Evolutionary conservation across 176 grass and related monocot genomes (phyloP).

Genomic region (Eleusine coracana): DNA sequence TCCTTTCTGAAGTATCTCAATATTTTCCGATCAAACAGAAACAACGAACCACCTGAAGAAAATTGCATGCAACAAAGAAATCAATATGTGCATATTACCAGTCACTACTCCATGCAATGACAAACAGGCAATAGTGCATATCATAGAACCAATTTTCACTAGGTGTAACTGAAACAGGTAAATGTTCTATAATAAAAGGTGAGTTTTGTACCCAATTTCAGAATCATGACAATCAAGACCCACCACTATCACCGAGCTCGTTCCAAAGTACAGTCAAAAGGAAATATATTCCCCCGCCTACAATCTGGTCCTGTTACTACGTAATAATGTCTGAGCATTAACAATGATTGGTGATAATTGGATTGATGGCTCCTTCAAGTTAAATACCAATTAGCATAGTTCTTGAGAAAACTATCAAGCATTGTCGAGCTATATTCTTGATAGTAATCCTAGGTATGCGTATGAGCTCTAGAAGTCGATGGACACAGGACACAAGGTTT

Average conservation of each 20-base stretch:
- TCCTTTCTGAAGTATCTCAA: conserved; percentile 92
- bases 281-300: conserved; percentile 3
- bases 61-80: conserved; percentile 22
- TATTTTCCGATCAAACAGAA: conserved; percentile 87
- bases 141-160: not conserved
- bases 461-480: too few relatives aligned
- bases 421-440: too few relatives aligned
- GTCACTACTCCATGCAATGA: not conserved
- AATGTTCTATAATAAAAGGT: not conserved
- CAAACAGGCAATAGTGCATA: not conserved
- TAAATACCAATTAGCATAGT: not conserved
- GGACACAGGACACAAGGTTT: too few relatives aligned
- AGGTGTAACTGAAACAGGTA: conserved; percentile 17
- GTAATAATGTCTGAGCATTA: not conserved
- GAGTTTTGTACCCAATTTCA: not conserved
- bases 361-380: not conserved
- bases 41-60: conserved; percentile 74
- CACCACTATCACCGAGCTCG: not conserved
- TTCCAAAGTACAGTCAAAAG: conserved; percentile 5
- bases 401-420: not conserved
- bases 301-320: not conserved
- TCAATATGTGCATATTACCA: not conserved
- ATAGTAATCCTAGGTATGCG: too few relatives aligned
- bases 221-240: not conserved
- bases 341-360: conserved; percentile 29